These are phyloP conservation scores for Bruguiera gymnorhiza DNA, from an alignment of 345 rosid genomes.

Conservation along the genomic window DNA sequence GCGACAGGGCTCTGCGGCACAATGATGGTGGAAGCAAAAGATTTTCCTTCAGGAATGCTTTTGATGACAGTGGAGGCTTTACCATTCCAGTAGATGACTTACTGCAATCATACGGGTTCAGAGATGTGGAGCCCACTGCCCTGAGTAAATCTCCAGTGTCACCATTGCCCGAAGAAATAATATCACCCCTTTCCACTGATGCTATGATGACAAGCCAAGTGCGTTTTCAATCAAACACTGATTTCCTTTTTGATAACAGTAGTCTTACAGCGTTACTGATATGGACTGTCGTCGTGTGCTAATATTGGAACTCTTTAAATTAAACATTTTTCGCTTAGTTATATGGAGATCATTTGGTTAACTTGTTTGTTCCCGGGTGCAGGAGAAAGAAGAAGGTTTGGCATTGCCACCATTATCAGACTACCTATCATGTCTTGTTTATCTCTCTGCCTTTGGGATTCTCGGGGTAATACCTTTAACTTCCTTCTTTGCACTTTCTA, in stretches of 20 bases:
- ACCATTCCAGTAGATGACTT: slow-evolving; percentile 27
- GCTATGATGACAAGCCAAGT: slow-evolving; percentile 38
- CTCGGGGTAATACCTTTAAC: slow-evolving; percentile 50
- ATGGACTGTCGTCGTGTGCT: not conserved
- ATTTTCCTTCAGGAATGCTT: slow-evolving; percentile 36
- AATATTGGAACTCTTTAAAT: not conserved
- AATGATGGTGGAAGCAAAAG: slow-evolving; percentile 42
- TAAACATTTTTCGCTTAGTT: not conserved
- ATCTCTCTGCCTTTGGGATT: slow-evolving; percentile 75
- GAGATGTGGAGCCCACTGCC: slow-evolving; percentile 26
- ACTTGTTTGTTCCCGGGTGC: slow-evolving; percentile 13
- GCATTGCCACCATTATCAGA: slow-evolving; percentile 48
- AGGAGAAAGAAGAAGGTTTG: slow-evolving; percentile 31
- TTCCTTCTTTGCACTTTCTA: not conserved
- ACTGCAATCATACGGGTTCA: slow-evolving; percentile 18
- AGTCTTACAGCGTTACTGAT: not conserved
- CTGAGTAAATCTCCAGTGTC: slow-evolving; percentile 29
- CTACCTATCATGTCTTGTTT: slow-evolving; percentile 46
- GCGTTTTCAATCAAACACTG: slow-evolving; percentile 2
- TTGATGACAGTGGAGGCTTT: slow-evolving; percentile 37
- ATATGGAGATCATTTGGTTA: not conserved
- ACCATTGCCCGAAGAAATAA: slow-evolving; percentile 38
- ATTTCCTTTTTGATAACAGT: not conserved
- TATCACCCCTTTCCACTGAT: slow-evolving; percentile 47
- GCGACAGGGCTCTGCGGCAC: slow-evolving; percentile 61